A percentile compares a stretch with the other conserved stretches of the same genome.
Conservation (phyloP, 1,284 basidiomycete genomes). For the Leccinum fuscescens region DNA sequence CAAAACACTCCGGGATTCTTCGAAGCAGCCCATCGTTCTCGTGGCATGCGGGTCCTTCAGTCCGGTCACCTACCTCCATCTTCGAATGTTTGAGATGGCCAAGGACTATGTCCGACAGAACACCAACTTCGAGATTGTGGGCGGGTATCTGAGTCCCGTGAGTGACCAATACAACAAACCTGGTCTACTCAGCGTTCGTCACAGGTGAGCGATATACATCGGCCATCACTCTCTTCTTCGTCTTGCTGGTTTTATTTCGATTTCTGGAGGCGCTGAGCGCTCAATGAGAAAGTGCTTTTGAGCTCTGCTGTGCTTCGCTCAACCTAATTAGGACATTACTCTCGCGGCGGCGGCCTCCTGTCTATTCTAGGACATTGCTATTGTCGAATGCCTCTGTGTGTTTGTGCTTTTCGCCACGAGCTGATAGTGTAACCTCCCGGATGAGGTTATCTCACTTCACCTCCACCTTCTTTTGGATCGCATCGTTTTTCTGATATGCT, state of each 20-base stretch:
- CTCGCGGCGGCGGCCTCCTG: conserved; percentile 22
- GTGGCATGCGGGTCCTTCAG: conserved; percentile 83
- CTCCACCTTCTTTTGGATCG: conserved; percentile 6
- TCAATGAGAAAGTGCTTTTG: conserved; percentile 13
- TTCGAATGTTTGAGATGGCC: conserved; percentile 98
- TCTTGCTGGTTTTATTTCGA: conserved; percentile 1
- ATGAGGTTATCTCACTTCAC: conserved; percentile 11
- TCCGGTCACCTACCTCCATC: conserved; percentile 78
- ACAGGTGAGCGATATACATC: conserved; percentile 57
- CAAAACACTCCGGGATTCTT: conserved; percentile 55
- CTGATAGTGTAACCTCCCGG: conserved; percentile 4
- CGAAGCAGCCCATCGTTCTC: conserved; percentile 71
- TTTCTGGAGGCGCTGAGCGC: conserved; percentile 1
- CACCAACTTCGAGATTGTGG: conserved; percentile 91
- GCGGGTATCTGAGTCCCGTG: conserved; percentile 93
- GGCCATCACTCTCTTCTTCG: neutral
- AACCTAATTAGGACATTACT: conserved; percentile 12
- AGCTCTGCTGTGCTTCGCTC: neutral
- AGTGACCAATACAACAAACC: conserved; percentile 92
- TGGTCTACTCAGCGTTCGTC: conserved; percentile 76
- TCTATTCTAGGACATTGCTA: conserved; percentile 5
- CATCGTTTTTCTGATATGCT: conserved; percentile 10
- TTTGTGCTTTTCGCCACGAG: conserved; percentile 7
- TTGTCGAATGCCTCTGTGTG: neutral
- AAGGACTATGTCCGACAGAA: conserved; percentile 92